Evolutionary conservation across 108 stramenopile genomes (phyloP).

Genomic region (Skeletonema potamos): DNA sequence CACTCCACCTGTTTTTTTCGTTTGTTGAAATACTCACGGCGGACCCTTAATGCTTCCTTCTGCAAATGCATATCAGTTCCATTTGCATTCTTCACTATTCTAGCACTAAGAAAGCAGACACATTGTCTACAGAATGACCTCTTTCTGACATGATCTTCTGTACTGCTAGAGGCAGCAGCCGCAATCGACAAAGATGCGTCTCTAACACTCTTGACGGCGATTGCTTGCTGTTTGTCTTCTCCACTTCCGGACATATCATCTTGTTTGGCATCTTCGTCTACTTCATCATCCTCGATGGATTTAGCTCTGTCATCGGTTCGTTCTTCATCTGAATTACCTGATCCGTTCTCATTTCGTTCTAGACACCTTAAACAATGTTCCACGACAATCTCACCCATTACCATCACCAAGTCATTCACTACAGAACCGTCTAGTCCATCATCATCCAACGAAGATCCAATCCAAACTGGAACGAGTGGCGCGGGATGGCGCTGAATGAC

Average conservation of each 20-base stretch:
- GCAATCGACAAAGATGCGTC: conserved; percentile 21
- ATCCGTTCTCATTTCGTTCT: not conserved
- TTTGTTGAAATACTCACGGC: conserved; percentile 27
- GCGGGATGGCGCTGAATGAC: conserved; percentile 38
- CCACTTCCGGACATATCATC: not conserved
- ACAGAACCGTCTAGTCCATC: conserved; percentile 43
- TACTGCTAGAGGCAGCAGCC: not conserved
- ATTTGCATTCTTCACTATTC: conserved; percentile 48
- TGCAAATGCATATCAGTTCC: conserved; percentile 47
- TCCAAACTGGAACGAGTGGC: conserved; percentile 47
- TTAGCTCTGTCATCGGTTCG: not conserved
- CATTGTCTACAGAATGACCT: conserved; percentile 19
- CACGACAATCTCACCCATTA: conserved; percentile 46
- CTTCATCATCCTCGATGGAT: not conserved
- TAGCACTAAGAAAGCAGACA: conserved; percentile 26
- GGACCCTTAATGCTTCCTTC: conserved; percentile 24
- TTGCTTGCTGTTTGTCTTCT: not conserved
- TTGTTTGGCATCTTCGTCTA: not conserved
- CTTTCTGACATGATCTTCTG: not conserved
- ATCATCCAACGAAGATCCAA: conserved; percentile 26
- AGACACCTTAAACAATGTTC: conserved; percentile 25
- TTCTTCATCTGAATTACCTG: not conserved
- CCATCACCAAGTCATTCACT: conserved; percentile 48
- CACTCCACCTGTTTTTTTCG: conserved; percentile 25
- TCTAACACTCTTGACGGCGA: not conserved